These are phyloP conservation scores for Skeletonema marinoi DNA, from an alignment of 108 stramenopile species.

Conservation along the genomic window DNA sequence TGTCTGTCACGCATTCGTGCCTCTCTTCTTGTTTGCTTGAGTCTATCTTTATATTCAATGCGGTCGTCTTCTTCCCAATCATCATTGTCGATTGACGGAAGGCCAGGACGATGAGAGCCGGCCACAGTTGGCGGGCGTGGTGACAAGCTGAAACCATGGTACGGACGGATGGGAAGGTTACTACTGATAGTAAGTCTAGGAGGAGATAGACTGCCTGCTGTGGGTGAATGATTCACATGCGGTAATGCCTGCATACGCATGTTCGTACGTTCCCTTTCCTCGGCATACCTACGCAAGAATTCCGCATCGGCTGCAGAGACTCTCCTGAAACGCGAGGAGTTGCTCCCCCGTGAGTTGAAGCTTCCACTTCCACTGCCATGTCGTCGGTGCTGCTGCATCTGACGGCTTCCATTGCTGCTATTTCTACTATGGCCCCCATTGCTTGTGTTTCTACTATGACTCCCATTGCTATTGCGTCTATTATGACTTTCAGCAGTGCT, in stretches of 20 bases:
- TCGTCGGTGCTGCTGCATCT: not conserved
- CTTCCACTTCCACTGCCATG: not conserved
- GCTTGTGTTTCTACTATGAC: not conserved
- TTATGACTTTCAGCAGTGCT: no score
- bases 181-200: not conserved
- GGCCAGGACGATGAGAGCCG: constrained; percentile 46
- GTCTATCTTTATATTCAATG: constrained; percentile 17
- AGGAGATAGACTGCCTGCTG: not conserved
- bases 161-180: not conserved
- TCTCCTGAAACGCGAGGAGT: not conserved
- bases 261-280: constrained; percentile 35
- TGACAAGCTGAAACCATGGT: constrained; percentile 1
- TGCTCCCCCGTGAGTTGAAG: not conserved
- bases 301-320: constrained; percentile 26
- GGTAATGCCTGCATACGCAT: not conserved
- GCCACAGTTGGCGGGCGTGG: constrained; percentile 35
- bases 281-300: constrained; percentile 33
- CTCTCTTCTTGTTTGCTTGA: not conserved
- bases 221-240: not conserved
- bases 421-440: not conserved
- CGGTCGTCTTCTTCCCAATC: constrained; percentile 53
- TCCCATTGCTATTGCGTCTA: not conserved
- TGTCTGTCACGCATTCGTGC: constrained; percentile 7
- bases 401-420: not conserved
- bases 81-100: constrained; percentile 49